phyloP scores from a whole-genome alignment of 192 early-diverging fungal genomes.

The Umbelopsis ramanniana region DNA sequence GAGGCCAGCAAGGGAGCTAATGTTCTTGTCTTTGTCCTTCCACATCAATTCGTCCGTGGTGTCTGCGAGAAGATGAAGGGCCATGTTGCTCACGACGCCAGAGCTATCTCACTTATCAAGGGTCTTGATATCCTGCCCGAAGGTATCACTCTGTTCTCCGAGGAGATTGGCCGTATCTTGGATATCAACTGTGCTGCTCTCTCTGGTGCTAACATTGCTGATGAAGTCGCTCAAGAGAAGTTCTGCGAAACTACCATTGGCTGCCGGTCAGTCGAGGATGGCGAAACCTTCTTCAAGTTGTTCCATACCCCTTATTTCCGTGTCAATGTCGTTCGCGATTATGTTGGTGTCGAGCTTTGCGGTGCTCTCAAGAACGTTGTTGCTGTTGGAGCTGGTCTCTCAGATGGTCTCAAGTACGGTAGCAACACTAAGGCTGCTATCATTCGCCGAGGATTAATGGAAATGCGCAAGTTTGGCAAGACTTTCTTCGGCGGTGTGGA shows the following conservation, averaged over 20 bases:
- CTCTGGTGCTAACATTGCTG: conserved; percentile 97
- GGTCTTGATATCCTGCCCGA: conserved; percentile 74
- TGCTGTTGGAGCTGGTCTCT: conserved; percentile 94
- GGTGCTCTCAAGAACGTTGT: conserved; percentile 98
- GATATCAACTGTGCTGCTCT: conserved; percentile 80
- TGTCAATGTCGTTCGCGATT: conserved; percentile 84
- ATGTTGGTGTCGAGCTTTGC: conserved; percentile 94
- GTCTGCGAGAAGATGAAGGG: conserved; percentile 85
- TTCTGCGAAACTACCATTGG: conserved; percentile 98
- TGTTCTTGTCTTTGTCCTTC: conserved; percentile 93
- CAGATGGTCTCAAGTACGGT: conserved; percentile 90
- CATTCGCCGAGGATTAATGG: conserved; percentile 92
- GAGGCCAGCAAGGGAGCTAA: conserved; percentile 82
- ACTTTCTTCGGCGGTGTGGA: conserved; percentile 83
- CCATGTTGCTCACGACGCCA: conserved; percentile 67
- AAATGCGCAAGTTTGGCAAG: conserved; percentile 94
- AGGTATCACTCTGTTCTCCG: conserved; percentile 79
- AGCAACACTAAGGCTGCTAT: conserved; percentile 99
- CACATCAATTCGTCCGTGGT: conserved; percentile 91
- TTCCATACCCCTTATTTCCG: conserved; percentile 92
- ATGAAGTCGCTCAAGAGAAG: conserved; percentile 91
- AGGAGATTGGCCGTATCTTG: conserved; percentile 80
- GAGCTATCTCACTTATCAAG: conserved; percentile 95
- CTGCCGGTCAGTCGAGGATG: conserved; percentile 70
- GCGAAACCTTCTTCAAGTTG: conserved; percentile 74